Base-by-base conservation (phyloP, 768 basidiomycete species). In the Austroboletus eburneus region DNA sequence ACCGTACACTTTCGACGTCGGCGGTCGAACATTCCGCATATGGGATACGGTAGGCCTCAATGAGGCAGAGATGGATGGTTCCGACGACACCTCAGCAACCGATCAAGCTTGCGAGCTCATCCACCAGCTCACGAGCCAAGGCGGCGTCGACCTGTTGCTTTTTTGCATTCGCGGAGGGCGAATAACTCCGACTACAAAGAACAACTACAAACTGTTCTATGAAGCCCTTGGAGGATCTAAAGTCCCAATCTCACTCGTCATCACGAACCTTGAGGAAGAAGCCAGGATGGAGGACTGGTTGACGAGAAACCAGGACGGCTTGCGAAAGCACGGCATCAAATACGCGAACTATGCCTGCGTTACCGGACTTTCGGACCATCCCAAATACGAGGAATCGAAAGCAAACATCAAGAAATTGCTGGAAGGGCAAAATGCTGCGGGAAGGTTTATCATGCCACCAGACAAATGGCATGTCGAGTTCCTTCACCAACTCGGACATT, bases 201-300 rank as follows among this genome's bases (percentile, higher is more conserved):
- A 65, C 48, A 75, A 74, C 57, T 75, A 72, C 53, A 56, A 57
- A 42, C 29, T 74, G 24, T 73, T 74, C 55, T 61, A 61, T 16
- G 65, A 75, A 33, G 64, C 72, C 9, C 66, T 75, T 12, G 76
- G 75, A 46, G 59, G 51, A 36, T 50, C 58, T n/a, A 6, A 52
- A n/a, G 74, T 64, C 12, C 64, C 64, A 25, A 57, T 65, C 49
- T 58, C 54, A 4, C 38, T 65, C 20, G 54, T 66, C 22, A 51
- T 76, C 34, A 75, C 72, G 3, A 69, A 74, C 24, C 64, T 76
- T 6, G 73, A 73, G 44, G 51, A 60, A 25, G 68, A 70, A 35
- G 9, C 37, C 4, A 13, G 40, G 14, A 69, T 71, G 68, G 68
- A 69, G 24, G 24, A 42, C 5, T 69, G 69, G 68, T 69, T 69